Evolutionary conservation across 1,284 basidiomycete species (phyloP).

Genomic region (Anthracocystis panici-leucophaei): DNA sequence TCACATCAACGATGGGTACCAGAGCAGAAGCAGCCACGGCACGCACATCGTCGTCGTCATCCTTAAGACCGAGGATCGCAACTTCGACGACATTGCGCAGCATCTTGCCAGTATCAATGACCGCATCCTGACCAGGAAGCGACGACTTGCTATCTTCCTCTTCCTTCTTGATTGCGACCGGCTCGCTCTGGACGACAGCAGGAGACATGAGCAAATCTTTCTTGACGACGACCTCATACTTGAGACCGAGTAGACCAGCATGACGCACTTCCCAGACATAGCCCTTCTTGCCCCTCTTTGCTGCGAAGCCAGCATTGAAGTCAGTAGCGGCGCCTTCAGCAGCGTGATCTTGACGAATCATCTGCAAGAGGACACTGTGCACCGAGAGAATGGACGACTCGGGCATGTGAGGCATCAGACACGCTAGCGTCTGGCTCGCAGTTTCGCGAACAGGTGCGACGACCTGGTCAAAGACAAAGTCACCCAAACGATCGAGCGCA

Average conservation of each 20-base stretch:
- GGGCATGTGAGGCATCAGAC: constrained; percentile 87
- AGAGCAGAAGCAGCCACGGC: constrained; percentile 93
- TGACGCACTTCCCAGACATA: constrained; percentile 98
- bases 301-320: constrained; percentile 64
- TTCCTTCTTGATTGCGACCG: constrained; percentile 33
- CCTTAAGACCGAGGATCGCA: constrained; percentile 77
- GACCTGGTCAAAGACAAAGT: constrained; percentile 97
- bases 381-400: constrained; percentile 80
- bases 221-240: constrained; percentile 95
- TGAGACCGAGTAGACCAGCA: constrained; percentile 93
- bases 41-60: constrained; percentile 95
- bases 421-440: constrained; percentile 91
- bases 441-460: constrained; percentile 97
- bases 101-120: constrained; percentile 43
- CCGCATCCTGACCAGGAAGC: not conserved
- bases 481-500: constrained; percentile 95
- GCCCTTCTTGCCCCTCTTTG: constrained; percentile 70
- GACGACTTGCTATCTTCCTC: constrained; percentile 14
- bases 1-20: constrained; percentile 82
- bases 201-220: constrained; percentile 77
- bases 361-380: constrained; percentile 85
- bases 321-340: constrained; percentile 32
- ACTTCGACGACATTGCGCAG: constrained; percentile 58
- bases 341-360: constrained; percentile 88
- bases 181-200: constrained; percentile 15